These are phyloP conservation scores for Claviceps sp. DNA, from an alignment of 2,329 filamentous ascomycete genomes.

Conservation along the genomic window DNA sequence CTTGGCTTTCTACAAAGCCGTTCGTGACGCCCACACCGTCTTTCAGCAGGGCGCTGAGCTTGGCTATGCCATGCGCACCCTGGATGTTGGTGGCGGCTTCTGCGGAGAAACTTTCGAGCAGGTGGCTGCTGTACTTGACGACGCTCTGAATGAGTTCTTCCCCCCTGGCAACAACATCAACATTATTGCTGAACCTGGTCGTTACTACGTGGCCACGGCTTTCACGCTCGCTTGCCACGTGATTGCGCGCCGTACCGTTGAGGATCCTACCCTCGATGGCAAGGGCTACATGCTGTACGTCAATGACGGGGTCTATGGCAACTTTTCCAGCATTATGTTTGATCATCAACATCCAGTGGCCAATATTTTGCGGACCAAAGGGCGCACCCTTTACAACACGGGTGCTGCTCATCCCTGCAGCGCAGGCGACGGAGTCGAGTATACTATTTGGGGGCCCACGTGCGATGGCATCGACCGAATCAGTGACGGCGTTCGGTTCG, in stretches of 20 bases:
- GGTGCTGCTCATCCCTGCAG: conserved; percentile 32
- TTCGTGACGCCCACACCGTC: conserved; percentile 74
- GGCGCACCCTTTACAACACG: conserved; percentile 45
- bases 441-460: conserved; percentile 96
- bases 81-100: conserved; percentile 93
- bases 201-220: conserved; percentile 86
- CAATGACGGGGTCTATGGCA: conserved; percentile 95
- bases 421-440: conserved; percentile 49
- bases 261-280: conserved; percentile 49
- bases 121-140: conserved; percentile 70
- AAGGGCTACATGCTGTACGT: conserved; percentile 93
- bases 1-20: conserved; percentile 79
- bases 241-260: conserved; percentile 84
- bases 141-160: conserved; percentile 78
- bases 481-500: conserved; percentile 64
- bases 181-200: conserved; percentile 90
- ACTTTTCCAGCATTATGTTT: conserved; percentile 99
- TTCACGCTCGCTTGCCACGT: conserved; percentile 94
- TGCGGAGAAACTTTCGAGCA: conserved; percentile 79
- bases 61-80: conserved; percentile 70
- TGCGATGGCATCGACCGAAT: conserved; percentile 98
- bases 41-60: conserved; percentile 71
- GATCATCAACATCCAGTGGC: conserved; percentile 89
- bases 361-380: conserved; percentile 57
- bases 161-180: conserved; percentile 57